Evolutionary conservation across 2,329 filamentous ascomycete species (phyloP), one percentile per base, ranked within the genome.

Genomic region (Aspergillus sp.): DNA sequence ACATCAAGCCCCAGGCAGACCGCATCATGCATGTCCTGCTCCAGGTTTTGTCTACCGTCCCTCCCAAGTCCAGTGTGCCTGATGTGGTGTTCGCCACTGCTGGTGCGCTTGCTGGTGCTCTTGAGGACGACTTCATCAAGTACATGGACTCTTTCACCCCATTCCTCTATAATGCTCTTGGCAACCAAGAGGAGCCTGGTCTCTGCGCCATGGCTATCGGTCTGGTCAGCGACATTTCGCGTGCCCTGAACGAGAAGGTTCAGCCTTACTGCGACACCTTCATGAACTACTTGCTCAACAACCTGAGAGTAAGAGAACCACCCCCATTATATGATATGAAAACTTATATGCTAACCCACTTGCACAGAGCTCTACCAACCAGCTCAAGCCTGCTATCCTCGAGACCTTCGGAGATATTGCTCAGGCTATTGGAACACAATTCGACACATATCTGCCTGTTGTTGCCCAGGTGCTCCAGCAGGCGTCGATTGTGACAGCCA

Each of bases 331-430:
- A 35, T 29, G 39, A 42, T 52, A 56, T 52, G 54, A 42, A 36
- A 13, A 12, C 7, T 19, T 28, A 30, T 27, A 39, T 44, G 40
- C 66, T 73, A 61, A 74, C 66, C 42, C 36, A 44, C 33, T 44
- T 45, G 45, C 64, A 19, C 19, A 89, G 82, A 94, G 88, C 69
- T 82, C 86, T 9, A 81, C 84, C 55, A 95, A 97, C 69, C 89
- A 95, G 70, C 94, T 97, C 73, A 97, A 97, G 79, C 93, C 93
- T 36, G 90, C 93, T 27, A 98, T 98, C 53, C 79, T 98, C 44
- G 91, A 97, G 69, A 96, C 90, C 66, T 98, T 98, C 62, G 93
- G 93, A 47, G 93, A 98, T 61, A 95, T 98, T 70, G 93, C 93
- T 33, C 88, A 90, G 58, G 90, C 93, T 40, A 98, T 98, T 57